These are phyloP conservation scores for Penicillium flavigenum DNA, from an alignment of 495 filamentous ascomycete genomes.

Conservation along the genomic window DNA sequence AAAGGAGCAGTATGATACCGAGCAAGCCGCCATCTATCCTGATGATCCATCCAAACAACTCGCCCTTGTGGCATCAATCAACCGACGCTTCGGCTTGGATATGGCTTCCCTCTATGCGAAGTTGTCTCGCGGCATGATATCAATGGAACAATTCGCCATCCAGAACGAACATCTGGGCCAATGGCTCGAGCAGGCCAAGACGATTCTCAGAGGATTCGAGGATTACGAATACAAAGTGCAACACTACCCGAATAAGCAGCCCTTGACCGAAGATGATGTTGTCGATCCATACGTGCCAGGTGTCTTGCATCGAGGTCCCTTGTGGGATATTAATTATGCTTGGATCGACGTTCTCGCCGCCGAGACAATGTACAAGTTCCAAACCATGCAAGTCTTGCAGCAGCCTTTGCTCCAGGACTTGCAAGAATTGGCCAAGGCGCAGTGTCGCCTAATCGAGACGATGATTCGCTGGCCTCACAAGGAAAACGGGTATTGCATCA, in stretches of 20 bases:
- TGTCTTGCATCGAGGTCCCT: constrained; percentile 61
- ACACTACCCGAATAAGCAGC: constrained; percentile 53
- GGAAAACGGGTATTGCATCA: constrained; percentile 65
- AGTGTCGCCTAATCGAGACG: constrained; percentile 74
- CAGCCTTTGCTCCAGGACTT: constrained; percentile 55
- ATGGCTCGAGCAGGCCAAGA: constrained; percentile 56
- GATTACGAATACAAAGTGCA: constrained; percentile 58
- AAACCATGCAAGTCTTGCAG: constrained; percentile 55
- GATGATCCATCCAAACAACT: constrained; percentile 63
- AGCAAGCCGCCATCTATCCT: constrained; percentile 59
- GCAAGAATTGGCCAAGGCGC: constrained; percentile 60
- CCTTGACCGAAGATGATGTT: constrained; percentile 60
- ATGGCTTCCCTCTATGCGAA: constrained; percentile 77
- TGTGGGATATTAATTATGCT: constrained; percentile 74
- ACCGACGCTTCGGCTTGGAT: constrained; percentile 75
- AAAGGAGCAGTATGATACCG: constrained; percentile 59
- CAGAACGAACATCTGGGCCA: constrained; percentile 59
- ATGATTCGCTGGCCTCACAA: constrained; percentile 71
- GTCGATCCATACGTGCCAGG: constrained; percentile 70
- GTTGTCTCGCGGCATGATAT: constrained; percentile 59
- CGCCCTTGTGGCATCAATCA: constrained; percentile 60
- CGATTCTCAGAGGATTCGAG: constrained; percentile 58
- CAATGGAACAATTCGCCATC: constrained; percentile 59
- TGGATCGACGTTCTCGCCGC: constrained; percentile 75
- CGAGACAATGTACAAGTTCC: constrained; percentile 76